These are phyloP conservation scores for Avicennia marina DNA, from an alignment of 257 asterid species.

Conservation along the genomic window DNA sequence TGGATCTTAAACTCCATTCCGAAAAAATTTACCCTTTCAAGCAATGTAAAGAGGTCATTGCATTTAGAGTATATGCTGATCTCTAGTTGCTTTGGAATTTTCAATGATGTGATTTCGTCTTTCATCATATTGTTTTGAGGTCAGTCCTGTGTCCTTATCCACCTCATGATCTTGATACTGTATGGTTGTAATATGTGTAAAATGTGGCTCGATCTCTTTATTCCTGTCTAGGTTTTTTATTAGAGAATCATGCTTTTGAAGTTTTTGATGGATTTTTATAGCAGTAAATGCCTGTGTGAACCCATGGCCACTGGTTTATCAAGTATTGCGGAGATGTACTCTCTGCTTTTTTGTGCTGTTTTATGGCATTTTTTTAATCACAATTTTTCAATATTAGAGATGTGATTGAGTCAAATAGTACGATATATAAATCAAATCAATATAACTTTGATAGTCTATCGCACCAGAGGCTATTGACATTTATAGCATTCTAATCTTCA, in stretches of 20 bases:
- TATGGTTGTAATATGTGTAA: neutral
- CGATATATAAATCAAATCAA: neutral
- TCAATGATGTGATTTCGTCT: too few species aligned
- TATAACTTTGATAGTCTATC: neutral
- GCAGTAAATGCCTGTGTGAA: neutral
- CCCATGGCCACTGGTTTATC: too few species aligned
- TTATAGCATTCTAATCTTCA: neutral
- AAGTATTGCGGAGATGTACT: too few species aligned
- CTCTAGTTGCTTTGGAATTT: too few species aligned
- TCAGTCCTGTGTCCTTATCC: too few species aligned
- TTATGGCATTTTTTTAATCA: neutral
- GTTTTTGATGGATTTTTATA: neutral
- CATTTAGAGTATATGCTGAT: too few species aligned
- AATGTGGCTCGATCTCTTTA: neutral
- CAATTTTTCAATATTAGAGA: neutral
- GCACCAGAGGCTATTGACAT: neutral
- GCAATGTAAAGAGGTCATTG: too few species aligned
- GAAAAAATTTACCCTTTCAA: too few species aligned
- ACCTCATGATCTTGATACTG: too few species aligned
- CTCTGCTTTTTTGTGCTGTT: neutral
- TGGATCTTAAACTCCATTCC: too few species aligned
- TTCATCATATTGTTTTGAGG: too few species aligned
- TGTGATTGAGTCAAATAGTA: neutral
- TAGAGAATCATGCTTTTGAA: neutral
- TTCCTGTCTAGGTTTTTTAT: neutral